Evolutionary conservation across 768 basidiomycete genomes (phyloP).

Genomic region (Boletus rubroflammeus): DNA sequence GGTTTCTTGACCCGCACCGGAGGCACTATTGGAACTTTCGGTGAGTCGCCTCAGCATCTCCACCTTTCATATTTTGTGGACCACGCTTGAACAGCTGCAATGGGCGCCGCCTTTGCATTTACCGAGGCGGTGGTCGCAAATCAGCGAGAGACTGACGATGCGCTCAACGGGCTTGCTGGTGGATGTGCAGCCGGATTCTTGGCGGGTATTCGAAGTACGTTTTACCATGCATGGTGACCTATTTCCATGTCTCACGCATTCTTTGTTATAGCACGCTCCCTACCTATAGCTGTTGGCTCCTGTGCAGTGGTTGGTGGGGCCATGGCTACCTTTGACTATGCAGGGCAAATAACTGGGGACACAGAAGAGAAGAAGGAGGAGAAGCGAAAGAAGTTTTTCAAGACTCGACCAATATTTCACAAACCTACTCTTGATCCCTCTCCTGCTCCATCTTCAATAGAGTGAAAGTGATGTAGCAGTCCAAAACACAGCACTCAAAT

Average conservation of each 20-base stretch:
- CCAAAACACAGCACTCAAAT: slow-evolving; percentile 10
- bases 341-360: slow-evolving; percentile 59
- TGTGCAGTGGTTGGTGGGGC: slow-evolving; percentile 76
- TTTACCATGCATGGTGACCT: background rate
- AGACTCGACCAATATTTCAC: slow-evolving; percentile 48
- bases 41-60: slow-evolving; percentile 42
- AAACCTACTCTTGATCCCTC: slow-evolving; percentile 19
- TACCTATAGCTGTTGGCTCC: slow-evolving; percentile 77
- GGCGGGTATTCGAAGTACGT: slow-evolving; percentile 76
- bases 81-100: slow-evolving; percentile 56
- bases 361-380: slow-evolving; percentile 54
- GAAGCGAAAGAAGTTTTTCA: slow-evolving; percentile 79
- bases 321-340: slow-evolving; percentile 79
- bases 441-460: slow-evolving; percentile 14
- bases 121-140: slow-evolving; percentile 83
- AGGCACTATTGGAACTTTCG: slow-evolving; percentile 87
- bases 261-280: slow-evolving; percentile 62
- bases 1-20: slow-evolving; percentile 87
- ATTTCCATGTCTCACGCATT: slow-evolving; percentile 11
- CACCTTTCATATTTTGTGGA: background rate
- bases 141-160: slow-evolving; percentile 71
- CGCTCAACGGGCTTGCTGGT: slow-evolving; percentile 77
- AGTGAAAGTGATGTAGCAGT: slow-evolving; percentile 16
- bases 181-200: slow-evolving; percentile 93
- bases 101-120: slow-evolving; percentile 83